Conservation (phyloP, 1,284 basidiomycete species). For the Ustanciosporium gigantosporum region DNA sequence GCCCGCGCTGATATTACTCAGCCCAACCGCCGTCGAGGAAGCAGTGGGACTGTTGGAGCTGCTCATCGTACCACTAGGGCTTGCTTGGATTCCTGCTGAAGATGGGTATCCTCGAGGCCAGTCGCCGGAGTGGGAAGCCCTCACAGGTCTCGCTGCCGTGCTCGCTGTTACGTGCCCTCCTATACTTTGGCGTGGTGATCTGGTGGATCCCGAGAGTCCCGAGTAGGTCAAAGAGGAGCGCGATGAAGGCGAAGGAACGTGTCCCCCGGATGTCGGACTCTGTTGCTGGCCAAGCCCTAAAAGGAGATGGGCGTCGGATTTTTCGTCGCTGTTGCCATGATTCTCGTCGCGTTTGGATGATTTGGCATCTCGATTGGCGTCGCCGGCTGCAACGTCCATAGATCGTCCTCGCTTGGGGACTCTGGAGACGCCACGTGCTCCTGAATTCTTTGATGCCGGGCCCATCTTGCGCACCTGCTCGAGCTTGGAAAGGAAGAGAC, state of each 20-base stretch:
- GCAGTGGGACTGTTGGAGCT: slow-evolving; percentile 18
- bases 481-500: slow-evolving; percentile 37
- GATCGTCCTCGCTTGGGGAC: slow-evolving; percentile 17
- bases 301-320: slow-evolving; percentile 27
- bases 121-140: slow-evolving; percentile 21
- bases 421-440: not conserved
- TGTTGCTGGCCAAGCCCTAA: slow-evolving; percentile 16
- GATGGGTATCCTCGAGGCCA: slow-evolving; percentile 13
- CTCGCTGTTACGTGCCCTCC: not conserved
- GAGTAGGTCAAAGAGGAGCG: not conserved
- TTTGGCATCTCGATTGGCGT: slow-evolving; percentile 7
- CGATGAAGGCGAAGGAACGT: not conserved
- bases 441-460: not conserved
- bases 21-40: slow-evolving; percentile 8
- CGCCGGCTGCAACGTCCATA: slow-evolving; percentile 7
- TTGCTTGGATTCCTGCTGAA: slow-evolving; percentile 6
- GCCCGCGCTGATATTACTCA: no score
- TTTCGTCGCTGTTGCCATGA: slow-evolving; percentile 22
- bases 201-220: not conserved
- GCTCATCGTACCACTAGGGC: slow-evolving; percentile 21
- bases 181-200: no score
- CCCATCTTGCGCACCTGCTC: slow-evolving; percentile 31
- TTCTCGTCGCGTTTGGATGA: slow-evolving; percentile 13
- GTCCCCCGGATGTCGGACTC: not conserved
- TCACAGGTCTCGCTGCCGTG: not conserved